Evolutionary conservation across 345 rosid species (phyloP), one percentile per base, ranked within the genome.

Genomic region (Cardamine chenopodiifolia): DNA sequence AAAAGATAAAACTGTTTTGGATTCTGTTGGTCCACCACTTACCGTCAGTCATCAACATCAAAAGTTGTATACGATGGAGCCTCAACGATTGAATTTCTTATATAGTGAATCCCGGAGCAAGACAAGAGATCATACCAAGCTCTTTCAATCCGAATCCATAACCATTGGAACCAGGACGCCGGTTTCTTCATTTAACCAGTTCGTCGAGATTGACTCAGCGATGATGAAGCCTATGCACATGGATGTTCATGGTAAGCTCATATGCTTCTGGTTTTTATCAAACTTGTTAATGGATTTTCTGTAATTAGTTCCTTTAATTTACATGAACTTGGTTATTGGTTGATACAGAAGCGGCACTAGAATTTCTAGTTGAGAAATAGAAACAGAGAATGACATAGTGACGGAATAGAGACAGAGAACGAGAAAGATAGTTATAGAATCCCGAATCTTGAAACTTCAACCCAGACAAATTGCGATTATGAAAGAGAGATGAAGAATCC

Each of bases 181-280:
- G 1, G 47, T 79, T 28, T 68, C 50, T 60, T 80, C 79, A 4
- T 56, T 78, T 58, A 62, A 63, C 72, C 87, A 66, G 45, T 78
- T 81, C 65, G 73, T 81, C 49, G 83, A 85, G 79, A 39, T 84
- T 48, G 85, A 83, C 8, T 67, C 88, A 8, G 23, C 82, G 3
- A 40, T 71, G 60, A 71, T 63, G 80, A 81, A 70, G 49, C 86
- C 89, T n/a, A 23, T 23, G 44, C 82, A 88, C 62, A 72, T 85
- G 54, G 83, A 84, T 69, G 77, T 76, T 73, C 85, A 85, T 86
- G 96, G 97, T 91, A 78, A 75, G 89, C 11, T 50, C 11, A 29
- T 22, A 20, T 35, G 18, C 54, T 48, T 67, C 20, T 49, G 19
- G 0, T 44, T 44, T 44, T 23, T 15, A 6, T 14, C 64, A 17